Evolutionary conservation across 176 grass and related monocot species (phyloP).

Genomic region (Bromus sterilis): DNA sequence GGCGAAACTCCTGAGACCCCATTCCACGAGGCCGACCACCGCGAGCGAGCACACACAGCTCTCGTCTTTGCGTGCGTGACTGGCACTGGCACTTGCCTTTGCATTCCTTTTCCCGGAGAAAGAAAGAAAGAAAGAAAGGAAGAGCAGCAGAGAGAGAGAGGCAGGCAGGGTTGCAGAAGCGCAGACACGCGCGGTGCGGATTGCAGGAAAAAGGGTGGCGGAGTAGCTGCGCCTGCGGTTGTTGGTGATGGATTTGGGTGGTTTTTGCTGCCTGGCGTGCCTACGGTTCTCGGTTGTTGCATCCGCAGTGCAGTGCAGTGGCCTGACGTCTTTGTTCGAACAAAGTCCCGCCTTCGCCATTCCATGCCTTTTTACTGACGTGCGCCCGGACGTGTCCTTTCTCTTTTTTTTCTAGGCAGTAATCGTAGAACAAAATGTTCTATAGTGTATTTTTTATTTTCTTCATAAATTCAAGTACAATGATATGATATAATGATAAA

Average conservation of each 20-base stretch:
- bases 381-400: background rate
- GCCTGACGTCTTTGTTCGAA: slow-evolving; percentile 22
- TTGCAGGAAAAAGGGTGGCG: background rate
- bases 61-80: slow-evolving; percentile 1
- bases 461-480: too few species aligned
- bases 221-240: background rate
- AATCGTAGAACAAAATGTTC: too few species aligned
- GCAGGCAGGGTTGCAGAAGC: background rate
- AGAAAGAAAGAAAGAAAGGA: too few species aligned
- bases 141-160: background rate
- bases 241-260: background rate
- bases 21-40: background rate
- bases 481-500: too few species aligned
- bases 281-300: background rate
- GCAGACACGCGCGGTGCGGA: slow-evolving; percentile 16
- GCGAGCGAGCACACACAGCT: background rate
- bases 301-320: background rate
- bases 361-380: background rate
- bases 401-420: too few species aligned
- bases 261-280: background rate
- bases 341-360: slow-evolving; percentile 29
- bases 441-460: too few species aligned
- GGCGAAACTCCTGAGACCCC: background rate
- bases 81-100: background rate
- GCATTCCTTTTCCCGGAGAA: background rate